Conservation (phyloP, 1,284 basidiomycete genomes). For the Papiliotrema laurentii region DNA sequence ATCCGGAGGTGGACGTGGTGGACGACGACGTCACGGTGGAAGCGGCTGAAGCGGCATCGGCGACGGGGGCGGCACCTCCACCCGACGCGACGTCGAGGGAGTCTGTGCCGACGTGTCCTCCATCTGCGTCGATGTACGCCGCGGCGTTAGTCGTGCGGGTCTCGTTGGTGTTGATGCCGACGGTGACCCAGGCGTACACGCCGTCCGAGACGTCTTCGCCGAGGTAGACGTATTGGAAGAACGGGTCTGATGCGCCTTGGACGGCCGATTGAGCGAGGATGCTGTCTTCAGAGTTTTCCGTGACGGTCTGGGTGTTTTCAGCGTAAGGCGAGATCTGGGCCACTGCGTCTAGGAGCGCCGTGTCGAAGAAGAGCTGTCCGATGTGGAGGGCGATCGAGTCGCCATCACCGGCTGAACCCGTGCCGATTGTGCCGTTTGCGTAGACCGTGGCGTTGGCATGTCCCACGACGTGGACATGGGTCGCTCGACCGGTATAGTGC, state of each 20-base stretch:
- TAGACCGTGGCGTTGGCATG: conserved; percentile 14
- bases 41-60: neutral
- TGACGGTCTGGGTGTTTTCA: conserved; percentile 27
- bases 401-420: conserved; percentile 19
- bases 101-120: conserved; percentile 11
- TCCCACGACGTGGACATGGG: conserved; percentile 21
- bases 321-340: conserved; percentile 45
- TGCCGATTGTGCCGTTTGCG: conserved; percentile 40
- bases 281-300: conserved; percentile 11
- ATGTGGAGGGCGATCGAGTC: conserved; percentile 40
- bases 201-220: conserved; percentile 16
- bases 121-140: conserved; percentile 4
- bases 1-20: neutral
- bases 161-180: conserved; percentile 14
- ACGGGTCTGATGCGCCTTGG: conserved; percentile 14
- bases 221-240: conserved; percentile 19
- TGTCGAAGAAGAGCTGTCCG: conserved; percentile 52
- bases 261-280: conserved; percentile 13
- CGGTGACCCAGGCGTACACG: conserved; percentile 18
- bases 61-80: neutral
- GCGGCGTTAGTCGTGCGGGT: conserved; percentile 8
- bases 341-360: conserved; percentile 45
- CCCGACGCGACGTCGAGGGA: neutral
- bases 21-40: neutral
- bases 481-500: conserved; percentile 47